A percentile compares a stretch with the other conserved stretches of the same genome.
phyloP scores from a whole-genome alignment of 306 rosid species.

The Malus sylvestris region DNA sequence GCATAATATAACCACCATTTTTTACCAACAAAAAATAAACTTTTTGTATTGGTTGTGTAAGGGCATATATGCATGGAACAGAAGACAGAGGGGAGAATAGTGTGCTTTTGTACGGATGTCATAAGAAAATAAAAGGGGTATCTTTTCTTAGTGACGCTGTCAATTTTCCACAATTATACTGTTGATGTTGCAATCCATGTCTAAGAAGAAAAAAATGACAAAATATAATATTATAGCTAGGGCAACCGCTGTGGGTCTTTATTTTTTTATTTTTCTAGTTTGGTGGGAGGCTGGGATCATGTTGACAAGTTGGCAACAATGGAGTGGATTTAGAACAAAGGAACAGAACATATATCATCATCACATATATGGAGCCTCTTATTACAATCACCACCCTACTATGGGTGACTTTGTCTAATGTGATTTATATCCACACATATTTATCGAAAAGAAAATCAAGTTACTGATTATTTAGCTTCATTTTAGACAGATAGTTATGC shows the following conservation, averaged over 20 bases:
- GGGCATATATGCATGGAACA: not conserved
- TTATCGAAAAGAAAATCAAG: too few relatives aligned
- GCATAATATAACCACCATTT: too few relatives aligned
- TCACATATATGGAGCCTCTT: conserved; percentile 23
- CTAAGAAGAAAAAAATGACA: conserved; percentile 22
- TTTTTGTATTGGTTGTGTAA: not conserved
- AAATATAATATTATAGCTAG: not conserved
- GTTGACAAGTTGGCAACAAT: conserved; percentile 33
- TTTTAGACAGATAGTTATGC: too few relatives aligned
- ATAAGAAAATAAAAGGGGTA: conserved; percentile 4
- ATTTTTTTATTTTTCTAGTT: not conserved
- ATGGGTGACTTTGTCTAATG: too few relatives aligned
- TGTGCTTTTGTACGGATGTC: not conserved
- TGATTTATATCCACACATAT: too few relatives aligned
- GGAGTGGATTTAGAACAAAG: conserved; percentile 40
- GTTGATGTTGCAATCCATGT: conserved; percentile 43
- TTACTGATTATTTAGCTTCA: too few relatives aligned
- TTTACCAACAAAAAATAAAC: not conserved
- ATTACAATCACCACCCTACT: not conserved
- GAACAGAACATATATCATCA: conserved; percentile 33
- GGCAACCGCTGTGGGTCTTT: conserved; percentile 1
- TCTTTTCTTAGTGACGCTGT: conserved; percentile 37
- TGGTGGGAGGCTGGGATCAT: conserved; percentile 19
- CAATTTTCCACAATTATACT: conserved; percentile 54
- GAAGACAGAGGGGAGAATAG: not conserved